Evolutionary conservation across 805 yeast genomes (phyloP).

Genomic region (Nakazawaea ambrosiae): DNA sequence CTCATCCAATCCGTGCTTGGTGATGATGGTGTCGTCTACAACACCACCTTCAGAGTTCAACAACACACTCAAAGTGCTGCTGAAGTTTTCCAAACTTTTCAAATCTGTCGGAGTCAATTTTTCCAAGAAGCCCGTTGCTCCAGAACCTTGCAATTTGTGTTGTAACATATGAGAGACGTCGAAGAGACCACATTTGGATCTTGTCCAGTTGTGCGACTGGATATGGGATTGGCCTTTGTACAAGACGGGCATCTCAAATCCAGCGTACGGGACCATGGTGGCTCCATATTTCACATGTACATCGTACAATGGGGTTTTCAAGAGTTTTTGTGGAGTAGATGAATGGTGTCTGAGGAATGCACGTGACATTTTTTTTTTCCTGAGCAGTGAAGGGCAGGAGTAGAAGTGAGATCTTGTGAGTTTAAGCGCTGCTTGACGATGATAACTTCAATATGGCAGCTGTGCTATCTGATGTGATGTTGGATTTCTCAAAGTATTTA

Average conservation of each 20-base stretch:
- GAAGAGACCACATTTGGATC: conserved; percentile 80
- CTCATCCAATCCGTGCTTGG: conserved; percentile 66
- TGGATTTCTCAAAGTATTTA: too few relatives aligned
- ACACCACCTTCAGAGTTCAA: conserved; percentile 73
- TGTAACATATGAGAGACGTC: conserved; percentile 98
- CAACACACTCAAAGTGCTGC: conserved; percentile 72
- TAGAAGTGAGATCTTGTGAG: too few relatives aligned
- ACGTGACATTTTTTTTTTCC: background rate
- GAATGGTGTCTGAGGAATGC: conserved; percentile 17
- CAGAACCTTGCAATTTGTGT: conserved; percentile 68
- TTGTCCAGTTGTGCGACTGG: conserved; percentile 93
- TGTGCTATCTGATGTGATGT: too few relatives aligned
- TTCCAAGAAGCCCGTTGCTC: conserved; percentile 62
- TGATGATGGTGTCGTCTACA: conserved; percentile 87
- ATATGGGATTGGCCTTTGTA: conserved; percentile 82
- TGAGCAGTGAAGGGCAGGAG: background rate
- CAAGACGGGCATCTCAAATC: conserved; percentile 91
- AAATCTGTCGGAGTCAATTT: conserved; percentile 87
- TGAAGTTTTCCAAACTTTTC: conserved; percentile 42
- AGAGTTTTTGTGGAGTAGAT: too few relatives aligned
- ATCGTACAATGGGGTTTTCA: conserved; percentile 73
- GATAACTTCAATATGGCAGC: too few relatives aligned
- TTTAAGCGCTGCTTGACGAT: too few relatives aligned
- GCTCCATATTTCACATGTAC: conserved; percentile 76
- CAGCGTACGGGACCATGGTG: conserved; percentile 93